phyloP scores from a whole-genome alignment of 495 filamentous ascomycete genomes.

The Xylaria scruposa region DNA sequence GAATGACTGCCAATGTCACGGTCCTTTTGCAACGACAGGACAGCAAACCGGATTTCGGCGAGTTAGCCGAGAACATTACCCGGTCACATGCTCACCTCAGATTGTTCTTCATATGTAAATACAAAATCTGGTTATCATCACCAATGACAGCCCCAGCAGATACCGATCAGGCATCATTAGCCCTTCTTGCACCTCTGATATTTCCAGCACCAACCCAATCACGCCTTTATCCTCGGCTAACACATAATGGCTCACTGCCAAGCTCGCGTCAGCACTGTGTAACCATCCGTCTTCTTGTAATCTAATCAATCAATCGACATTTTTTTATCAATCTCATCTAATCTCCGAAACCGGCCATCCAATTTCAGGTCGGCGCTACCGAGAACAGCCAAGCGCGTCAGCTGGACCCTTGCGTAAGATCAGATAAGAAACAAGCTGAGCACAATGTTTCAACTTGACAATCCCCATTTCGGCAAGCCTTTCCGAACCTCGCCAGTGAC shows the following conservation, averaged over 20 bases:
- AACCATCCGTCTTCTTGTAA: conserved; percentile 10
- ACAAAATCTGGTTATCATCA: neutral
- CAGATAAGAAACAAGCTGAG: conserved; percentile 10
- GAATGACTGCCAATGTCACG: neutral
- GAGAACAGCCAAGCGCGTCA: conserved; percentile 18
- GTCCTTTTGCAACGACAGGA: neutral
- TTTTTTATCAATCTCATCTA: conserved; percentile 27
- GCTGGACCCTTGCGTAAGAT: neutral
- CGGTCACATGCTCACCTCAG: neutral
- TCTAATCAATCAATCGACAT: conserved; percentile 29
- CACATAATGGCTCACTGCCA: neutral
- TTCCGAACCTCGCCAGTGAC: neutral
- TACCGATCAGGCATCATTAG: neutral
- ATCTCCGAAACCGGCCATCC: conserved; percentile 18
- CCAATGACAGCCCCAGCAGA: neutral
- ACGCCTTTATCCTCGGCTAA: neutral
- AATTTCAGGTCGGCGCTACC: neutral
- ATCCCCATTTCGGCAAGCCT: neutral
- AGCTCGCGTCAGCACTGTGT: conserved; percentile 5
- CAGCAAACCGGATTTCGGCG: conserved; percentile 4
- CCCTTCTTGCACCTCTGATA: neutral
- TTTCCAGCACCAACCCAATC: neutral
- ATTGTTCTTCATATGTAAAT: neutral
- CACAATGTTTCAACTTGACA: neutral
- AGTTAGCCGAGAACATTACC: conserved; percentile 9